Evolutionary conservation across 768 basidiomycete genomes (phyloP), one percentile per base, ranked within the genome.

Genomic region (Amanita inopinata): DNA sequence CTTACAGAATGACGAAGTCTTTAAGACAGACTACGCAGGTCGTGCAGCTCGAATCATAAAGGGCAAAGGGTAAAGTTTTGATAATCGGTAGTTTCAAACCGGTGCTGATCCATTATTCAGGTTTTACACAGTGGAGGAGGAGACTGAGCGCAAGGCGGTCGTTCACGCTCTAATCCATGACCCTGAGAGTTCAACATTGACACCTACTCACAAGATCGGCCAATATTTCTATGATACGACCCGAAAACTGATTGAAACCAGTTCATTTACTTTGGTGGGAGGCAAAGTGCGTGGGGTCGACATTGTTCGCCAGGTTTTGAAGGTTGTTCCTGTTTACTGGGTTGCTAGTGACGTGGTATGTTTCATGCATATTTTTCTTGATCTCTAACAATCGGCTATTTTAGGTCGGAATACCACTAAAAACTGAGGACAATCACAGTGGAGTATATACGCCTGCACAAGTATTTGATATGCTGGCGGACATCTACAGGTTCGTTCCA

Each of bases 321-420:
- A 73, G 53, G 53, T 64, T 25, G 68, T 82, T 1, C 79, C 88
- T 8, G 60, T 86, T 18, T 60, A 73, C 47, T 91, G 86, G 83
- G 76, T 69, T 19, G 78, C 83, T 3, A 60, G 59, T 15, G 78
- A 86, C 34, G 61, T 90, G 24, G 88, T 88, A 47, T 35, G 79
- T 65, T 18, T 3, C 23, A 14, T 10, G 12, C 12, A 18, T 12
- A 0, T 10, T 25, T 28, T 22, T 30, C 4, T 7, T 23, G n/a
- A 33, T 18, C 9, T 30, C 10, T 11, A 40, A 20, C 20, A 24
- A n/a, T 9, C 36, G 3, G 15, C 8, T 40, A 20, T 38, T 12
- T 3, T 51, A 88, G 85, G 80, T 78, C 44, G 84, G 84, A 10
- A 78, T 90, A 45, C 57, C 66, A n/a, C 63, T 89, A 42, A 85